Conservation (phyloP, 2,329 filamentous ascomycete genomes). For the Neonectria coccinea region DNA sequence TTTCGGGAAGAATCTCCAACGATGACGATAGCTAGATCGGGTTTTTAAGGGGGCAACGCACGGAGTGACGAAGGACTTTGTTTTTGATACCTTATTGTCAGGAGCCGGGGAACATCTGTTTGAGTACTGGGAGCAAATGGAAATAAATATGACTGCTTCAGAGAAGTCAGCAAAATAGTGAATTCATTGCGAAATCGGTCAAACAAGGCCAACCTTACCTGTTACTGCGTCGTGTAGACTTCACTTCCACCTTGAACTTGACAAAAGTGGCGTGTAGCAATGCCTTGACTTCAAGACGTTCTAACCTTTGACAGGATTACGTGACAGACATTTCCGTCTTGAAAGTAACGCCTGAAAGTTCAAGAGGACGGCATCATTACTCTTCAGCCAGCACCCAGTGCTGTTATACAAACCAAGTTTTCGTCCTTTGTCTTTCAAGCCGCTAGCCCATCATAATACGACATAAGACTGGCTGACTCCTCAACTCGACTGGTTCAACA, state of each 20-base stretch:
- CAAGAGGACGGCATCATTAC: too few species aligned
- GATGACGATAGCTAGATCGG: not conserved
- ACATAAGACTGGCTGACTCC: not conserved
- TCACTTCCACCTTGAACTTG: too few species aligned
- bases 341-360: too few species aligned
- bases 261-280: not conserved
- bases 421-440: too few species aligned
- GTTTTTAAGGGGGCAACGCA: constrained; percentile 12
- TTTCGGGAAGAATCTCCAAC: not conserved
- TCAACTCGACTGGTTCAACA: not conserved
- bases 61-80: constrained; percentile 32
- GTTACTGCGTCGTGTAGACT: not conserved
- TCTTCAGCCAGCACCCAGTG: too few species aligned
- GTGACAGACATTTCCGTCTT: too few species aligned
- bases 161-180: constrained; percentile 27
- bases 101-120: constrained; percentile 37
- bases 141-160: constrained; percentile 16
- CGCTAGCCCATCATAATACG: not conserved
- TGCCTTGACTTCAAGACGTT: too few species aligned
- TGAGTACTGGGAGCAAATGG: constrained; percentile 38
- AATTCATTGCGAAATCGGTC: constrained; percentile 8
- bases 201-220: not conserved
- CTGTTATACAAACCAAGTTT: too few species aligned
- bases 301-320: too few species aligned
- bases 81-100: constrained; percentile 44